Conservation (phyloP, 2,329 filamentous ascomycete species). For the Paecilomyces fulvus region DNA sequence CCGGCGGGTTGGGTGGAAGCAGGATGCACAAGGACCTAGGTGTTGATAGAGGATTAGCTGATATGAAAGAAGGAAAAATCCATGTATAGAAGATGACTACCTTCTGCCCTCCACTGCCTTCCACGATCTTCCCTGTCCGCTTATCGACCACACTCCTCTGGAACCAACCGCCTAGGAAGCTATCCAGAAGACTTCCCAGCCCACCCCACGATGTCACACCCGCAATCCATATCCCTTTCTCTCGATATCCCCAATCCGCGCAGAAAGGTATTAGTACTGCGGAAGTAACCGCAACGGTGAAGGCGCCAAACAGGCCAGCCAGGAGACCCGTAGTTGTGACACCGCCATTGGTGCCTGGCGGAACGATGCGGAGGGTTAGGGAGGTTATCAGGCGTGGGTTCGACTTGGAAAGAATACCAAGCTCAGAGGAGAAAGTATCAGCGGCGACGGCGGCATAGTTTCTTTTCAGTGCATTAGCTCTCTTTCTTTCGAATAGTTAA, state of each 20-base stretch:
- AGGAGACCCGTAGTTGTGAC: slow-evolving; percentile 67
- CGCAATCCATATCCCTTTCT: slow-evolving; percentile 43
- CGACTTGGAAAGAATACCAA: slow-evolving; percentile 75
- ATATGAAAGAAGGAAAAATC: neutral
- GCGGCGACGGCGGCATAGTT: slow-evolving; percentile 90
- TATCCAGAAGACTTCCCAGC: slow-evolving; percentile 77
- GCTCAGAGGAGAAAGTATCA: slow-evolving; percentile 90
- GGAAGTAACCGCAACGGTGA: slow-evolving; percentile 59
- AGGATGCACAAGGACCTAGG: slow-evolving; percentile 30
- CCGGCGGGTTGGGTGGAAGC: slow-evolving; percentile 16
- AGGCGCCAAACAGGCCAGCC: slow-evolving; percentile 66
- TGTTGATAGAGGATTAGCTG: neutral
- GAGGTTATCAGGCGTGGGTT: slow-evolving; percentile 81
- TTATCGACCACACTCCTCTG: slow-evolving; percentile 83
- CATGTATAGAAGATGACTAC: slow-evolving; percentile 22
- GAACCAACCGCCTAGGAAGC: slow-evolving; percentile 71
- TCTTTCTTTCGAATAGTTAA: neutral
- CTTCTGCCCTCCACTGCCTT: slow-evolving; percentile 66
- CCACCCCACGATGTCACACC: slow-evolving; percentile 63
- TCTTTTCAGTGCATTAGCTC: slow-evolving; percentile 12
- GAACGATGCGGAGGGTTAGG: slow-evolving; percentile 64
- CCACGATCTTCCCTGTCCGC: slow-evolving; percentile 76
- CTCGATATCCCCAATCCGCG: slow-evolving; percentile 20
- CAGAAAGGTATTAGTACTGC: slow-evolving; percentile 64
- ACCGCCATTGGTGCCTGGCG: slow-evolving; percentile 87